Evolutionary conservation across 371 early-diverging fungal genomes (phyloP).

Genomic region (Blastocladiella emersonii): DNA sequence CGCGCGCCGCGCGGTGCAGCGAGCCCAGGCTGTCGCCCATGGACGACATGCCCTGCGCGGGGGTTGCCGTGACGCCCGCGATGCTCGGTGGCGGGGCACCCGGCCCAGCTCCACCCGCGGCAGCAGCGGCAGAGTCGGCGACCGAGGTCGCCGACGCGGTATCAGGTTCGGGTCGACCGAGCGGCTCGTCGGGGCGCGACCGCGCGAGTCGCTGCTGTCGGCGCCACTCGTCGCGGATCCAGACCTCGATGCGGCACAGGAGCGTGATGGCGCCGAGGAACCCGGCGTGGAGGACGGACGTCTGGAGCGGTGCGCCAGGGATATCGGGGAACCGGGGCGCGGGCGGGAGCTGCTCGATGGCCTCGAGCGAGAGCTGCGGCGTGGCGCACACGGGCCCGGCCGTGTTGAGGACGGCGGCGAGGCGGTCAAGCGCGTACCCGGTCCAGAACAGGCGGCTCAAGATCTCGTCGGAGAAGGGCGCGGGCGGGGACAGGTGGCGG

Average conservation of each 20-base stretch:
- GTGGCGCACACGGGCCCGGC: neutral
- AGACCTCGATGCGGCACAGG: neutral
- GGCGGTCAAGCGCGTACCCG: neutral
- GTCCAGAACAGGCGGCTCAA: neutral
- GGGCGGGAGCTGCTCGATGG: neutral
- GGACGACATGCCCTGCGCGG: neutral
- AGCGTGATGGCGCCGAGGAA: neutral
- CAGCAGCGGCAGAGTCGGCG: neutral
- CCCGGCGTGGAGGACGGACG: neutral
- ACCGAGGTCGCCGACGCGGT: neutral
- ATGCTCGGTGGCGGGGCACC: too few species aligned
- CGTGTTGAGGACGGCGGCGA: neutral
- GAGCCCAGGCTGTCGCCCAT: neutral
- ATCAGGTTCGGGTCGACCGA: neutral
- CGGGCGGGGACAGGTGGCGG: neutral
- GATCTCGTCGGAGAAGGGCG: neutral
- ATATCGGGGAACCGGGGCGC: neutral
- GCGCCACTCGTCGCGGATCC: slow-evolving; percentile 1
- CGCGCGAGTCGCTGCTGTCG: neutral
- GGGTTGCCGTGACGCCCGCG: too few species aligned
- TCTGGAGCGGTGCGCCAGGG: neutral
- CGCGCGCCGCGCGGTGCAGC: neutral
- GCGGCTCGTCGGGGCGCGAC: neutral
- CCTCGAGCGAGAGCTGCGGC: neutral
- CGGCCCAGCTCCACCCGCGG: too few species aligned